These are phyloP conservation scores for Xylaria scruposa DNA, from an alignment of 495 filamentous ascomycete genomes.

Conservation along the genomic window DNA sequence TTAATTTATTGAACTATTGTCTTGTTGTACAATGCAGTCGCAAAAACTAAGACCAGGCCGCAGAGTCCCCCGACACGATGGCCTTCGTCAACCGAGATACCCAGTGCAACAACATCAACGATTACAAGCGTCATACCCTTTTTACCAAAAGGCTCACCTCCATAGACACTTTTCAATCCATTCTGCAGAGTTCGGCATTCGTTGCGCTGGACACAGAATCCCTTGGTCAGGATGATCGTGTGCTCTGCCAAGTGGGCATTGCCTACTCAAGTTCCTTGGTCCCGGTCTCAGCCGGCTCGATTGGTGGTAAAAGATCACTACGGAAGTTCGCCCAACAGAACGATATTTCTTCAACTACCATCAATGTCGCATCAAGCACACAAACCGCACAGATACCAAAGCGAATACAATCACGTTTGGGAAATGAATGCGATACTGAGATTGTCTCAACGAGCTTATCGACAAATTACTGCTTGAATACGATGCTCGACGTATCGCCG, in stretches of 20 bases:
- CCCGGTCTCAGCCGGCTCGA: neutral
- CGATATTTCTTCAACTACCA: slow-evolving; percentile 3
- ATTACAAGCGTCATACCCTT: slow-evolving; percentile 1
- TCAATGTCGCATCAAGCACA: slow-evolving; percentile 5
- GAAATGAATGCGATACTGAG: neutral
- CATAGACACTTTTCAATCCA: neutral
- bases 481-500: neutral
- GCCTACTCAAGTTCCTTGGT: neutral
- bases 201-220: slow-evolving; percentile 15
- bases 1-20: too few species aligned
- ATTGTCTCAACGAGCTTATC: neutral
- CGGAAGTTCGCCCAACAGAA: neutral
- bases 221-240: neutral
- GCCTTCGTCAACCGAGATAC: slow-evolving; percentile 1
- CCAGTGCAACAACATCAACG: neutral
- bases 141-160: slow-evolving; percentile 2
- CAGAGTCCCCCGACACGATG: neutral
- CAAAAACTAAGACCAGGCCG: too few species aligned
- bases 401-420: slow-evolving; percentile 1
- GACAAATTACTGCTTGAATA: neutral
- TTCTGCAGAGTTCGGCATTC: neutral
- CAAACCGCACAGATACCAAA: neutral
- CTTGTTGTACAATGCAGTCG: too few species aligned
- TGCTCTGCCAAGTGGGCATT: slow-evolving; percentile 7
- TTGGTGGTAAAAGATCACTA: neutral